Conservation (phyloP, 345 rosid species). For the Populus ilicifolia region DNA sequence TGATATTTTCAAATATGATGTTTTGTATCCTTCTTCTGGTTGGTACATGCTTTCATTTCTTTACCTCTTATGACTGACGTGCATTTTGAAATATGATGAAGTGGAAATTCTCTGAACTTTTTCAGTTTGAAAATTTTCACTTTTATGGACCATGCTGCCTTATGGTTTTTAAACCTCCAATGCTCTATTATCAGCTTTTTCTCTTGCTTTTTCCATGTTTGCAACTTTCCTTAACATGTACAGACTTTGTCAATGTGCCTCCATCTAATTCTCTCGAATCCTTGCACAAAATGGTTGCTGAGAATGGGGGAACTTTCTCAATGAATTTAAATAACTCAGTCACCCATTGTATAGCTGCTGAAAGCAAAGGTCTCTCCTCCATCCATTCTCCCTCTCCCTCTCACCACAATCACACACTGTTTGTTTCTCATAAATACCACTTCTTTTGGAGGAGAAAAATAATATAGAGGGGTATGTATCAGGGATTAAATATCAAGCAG, state of each 20-base stretch:
- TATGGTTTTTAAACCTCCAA: neutral
- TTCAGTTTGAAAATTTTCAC: neutral
- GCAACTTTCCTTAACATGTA: conserved; percentile 43
- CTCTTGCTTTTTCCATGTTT: neutral
- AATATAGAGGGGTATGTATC: conserved; percentile 10
- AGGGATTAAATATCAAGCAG: conserved; percentile 89
- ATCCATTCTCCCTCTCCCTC: conserved; percentile 33
- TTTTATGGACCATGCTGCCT: neutral
- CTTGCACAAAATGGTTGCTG: conserved; percentile 82
- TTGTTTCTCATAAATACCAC: neutral
- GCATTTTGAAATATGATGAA: neutral
- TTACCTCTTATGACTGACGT: neutral
- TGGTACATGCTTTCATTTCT: conserved; percentile 1
- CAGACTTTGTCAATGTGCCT: conserved; percentile 83
- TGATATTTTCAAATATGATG: conserved; percentile 70
- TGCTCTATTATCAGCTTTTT: neutral
- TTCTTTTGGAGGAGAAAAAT: neutral
- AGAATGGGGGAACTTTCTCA: conserved; percentile 89
- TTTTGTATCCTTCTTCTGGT: conserved; percentile 75
- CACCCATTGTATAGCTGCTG: conserved; percentile 89
- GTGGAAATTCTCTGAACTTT: neutral
- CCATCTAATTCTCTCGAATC: conserved; percentile 52
- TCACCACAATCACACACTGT: conserved; percentile 1
- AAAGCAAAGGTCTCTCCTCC: conserved; percentile 70
- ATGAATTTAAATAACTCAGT: conserved; percentile 88